A percentile compares a stretch with the other conserved stretches of the same genome.
These are phyloP conservation scores for Annulohypoxylon moriforme DNA, from an alignment of 495 filamentous ascomycete genomes.

Conservation along the genomic window DNA sequence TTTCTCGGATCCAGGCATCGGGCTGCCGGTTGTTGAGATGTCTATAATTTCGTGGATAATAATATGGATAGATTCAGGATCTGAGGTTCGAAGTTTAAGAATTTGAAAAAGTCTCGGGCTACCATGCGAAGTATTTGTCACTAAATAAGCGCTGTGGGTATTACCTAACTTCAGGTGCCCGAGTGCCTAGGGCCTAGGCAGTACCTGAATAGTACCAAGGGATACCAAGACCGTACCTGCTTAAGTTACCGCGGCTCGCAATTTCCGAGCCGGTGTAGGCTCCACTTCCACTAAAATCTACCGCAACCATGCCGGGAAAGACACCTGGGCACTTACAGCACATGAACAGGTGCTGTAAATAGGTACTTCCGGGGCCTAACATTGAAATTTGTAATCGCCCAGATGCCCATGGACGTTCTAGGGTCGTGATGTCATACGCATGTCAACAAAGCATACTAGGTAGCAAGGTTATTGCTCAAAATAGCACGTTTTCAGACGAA, in stretches of 20 bases:
- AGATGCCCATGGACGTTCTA: not conserved
- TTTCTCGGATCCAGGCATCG: not conserved
- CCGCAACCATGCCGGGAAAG: not conserved
- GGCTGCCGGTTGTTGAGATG: not conserved
- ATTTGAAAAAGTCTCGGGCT: not conserved
- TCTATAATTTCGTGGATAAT: not conserved
- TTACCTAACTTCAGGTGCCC: not conserved
- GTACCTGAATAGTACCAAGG: not conserved
- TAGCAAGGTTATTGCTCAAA: not conserved
- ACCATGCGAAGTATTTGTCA: not conserved
- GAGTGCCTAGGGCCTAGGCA: not conserved
- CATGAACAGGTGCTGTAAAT: not conserved
- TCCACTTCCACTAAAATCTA: not conserved
- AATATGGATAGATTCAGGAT: not conserved
- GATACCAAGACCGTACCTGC: conserved; percentile 1
- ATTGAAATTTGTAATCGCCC: not conserved
- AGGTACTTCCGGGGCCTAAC: not conserved
- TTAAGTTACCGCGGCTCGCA: conserved; percentile 5
- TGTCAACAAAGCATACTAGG: not conserved
- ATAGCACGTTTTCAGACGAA: conserved; percentile 4
- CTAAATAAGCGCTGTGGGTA: not conserved
- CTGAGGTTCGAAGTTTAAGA: not conserved
- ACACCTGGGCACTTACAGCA: not conserved
- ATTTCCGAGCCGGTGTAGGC: not conserved
- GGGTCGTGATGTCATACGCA: conserved; percentile 18